phyloP scores from a whole-genome alignment of 2,329 filamentous ascomycete genomes.

The Dothideomycetes sp. region DNA sequence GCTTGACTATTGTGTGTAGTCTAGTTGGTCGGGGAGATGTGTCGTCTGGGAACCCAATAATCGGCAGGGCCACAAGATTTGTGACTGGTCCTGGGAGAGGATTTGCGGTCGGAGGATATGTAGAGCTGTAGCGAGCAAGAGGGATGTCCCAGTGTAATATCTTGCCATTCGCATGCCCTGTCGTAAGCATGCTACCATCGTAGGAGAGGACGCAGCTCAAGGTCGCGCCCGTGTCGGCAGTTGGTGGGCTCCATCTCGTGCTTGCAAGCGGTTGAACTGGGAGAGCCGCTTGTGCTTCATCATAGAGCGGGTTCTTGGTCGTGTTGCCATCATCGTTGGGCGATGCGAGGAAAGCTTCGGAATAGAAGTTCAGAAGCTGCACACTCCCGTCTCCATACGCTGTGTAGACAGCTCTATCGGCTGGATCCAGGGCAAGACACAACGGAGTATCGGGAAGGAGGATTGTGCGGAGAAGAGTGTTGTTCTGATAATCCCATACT shows the following conservation, averaged over 20 bases:
- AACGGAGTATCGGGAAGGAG: conserved; percentile 64
- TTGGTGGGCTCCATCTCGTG: conserved; percentile 21
- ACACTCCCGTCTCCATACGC: conserved; percentile 72
- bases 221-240: conserved; percentile 49
- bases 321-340: conserved; percentile 21
- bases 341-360: conserved; percentile 27
- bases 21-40: conserved; percentile 1
- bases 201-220: conserved; percentile 65
- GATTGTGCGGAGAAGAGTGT: conserved; percentile 67
- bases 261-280: conserved; percentile 29
- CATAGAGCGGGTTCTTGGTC: conserved; percentile 27
- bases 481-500: conserved; percentile 83
- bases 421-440: conserved; percentile 68
- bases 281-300: conserved; percentile 48
- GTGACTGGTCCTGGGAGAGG: conserved; percentile 74
- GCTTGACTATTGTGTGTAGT: conserved; percentile 60
- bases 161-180: conserved; percentile 71
- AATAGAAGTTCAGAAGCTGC: conserved; percentile 65
- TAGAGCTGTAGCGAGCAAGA: conserved; percentile 55
- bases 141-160: conserved; percentile 72
- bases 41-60: conserved; percentile 37
- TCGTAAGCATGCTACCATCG: conserved; percentile 69
- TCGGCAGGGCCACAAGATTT: conserved; percentile 63
- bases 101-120: conserved; percentile 36
- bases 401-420: conserved; percentile 70